Evolutionary conservation across 1,284 basidiomycete genomes (phyloP).

Genomic region (Cryptococcus jaspeensis): DNA sequence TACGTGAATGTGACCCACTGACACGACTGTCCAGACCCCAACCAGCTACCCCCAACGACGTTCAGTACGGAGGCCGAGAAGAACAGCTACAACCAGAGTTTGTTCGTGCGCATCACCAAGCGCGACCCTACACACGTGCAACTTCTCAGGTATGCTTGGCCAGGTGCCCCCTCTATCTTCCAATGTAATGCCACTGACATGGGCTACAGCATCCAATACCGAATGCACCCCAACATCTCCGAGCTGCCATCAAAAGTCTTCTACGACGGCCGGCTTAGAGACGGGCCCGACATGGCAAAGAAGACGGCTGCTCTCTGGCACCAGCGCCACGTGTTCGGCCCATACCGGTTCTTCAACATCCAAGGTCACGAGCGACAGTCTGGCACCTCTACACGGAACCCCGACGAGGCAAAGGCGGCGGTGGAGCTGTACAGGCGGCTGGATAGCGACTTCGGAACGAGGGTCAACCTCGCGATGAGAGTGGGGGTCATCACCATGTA

Average conservation of each 20-base stretch:
- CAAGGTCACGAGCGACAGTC: conserved; percentile 50
- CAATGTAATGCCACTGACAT: background rate
- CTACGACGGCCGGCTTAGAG: conserved; percentile 75
- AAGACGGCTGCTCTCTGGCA: conserved; percentile 91
- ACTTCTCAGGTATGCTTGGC: conserved; percentile 68
- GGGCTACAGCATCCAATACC: conserved; percentile 77
- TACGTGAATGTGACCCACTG: background rate
- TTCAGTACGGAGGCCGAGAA: conserved; percentile 81
- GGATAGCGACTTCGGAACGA: conserved; percentile 61
- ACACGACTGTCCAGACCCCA: conserved; percentile 67
- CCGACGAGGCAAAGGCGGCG: conserved; percentile 72
- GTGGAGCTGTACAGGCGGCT: conserved; percentile 77
- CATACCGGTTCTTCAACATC: conserved; percentile 88
- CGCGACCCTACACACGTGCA: conserved; percentile 77
- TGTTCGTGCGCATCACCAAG: conserved; percentile 90
- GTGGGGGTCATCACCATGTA: conserved; percentile 96
- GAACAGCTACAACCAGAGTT: conserved; percentile 79
- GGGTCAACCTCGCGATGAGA: conserved; percentile 67
- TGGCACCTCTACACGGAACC: conserved; percentile 76
- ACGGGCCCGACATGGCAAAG: conserved; percentile 83
- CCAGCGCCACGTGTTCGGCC: conserved; percentile 69
- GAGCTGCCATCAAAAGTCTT: conserved; percentile 82
- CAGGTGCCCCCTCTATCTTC: conserved; percentile 14
- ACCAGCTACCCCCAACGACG: conserved; percentile 95
- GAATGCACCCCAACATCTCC: conserved; percentile 98